Evolutionary conservation across 805 yeast species (phyloP), one percentile per base, ranked within the genome.

Genomic region (Barnettozyma wickerhamii): DNA sequence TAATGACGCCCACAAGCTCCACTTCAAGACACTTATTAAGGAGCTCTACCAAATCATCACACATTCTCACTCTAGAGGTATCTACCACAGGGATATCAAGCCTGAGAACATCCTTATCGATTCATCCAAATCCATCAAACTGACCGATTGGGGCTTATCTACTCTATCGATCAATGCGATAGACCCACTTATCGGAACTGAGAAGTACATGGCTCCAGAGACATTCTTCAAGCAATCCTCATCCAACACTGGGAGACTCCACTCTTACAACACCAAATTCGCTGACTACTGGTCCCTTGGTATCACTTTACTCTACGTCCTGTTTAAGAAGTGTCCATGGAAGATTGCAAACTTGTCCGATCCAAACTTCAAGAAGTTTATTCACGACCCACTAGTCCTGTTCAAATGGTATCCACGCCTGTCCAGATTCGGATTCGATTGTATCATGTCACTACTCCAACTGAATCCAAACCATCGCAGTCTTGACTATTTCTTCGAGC

Each of bases 201-300:
- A 87, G 60, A 75, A 91, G 48, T 89, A 88, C 62, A 83, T 90
- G 87, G 95, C 96, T 2, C 97, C 97, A 4, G 97, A 89, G 61
- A 72, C 89, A 37, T 80, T 82, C 47, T 80, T 83, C 54, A 55
- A 57, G 33, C 56, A 51, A 33, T 12, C 38, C 12, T 27, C 37
- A 4, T 30, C 19, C 14, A 20, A 20, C 9, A 6, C 32, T 15
- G 38, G 36, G 13, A 34, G 19, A 19, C 17, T 36, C 19, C 36
- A 40, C 7, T 38, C 52, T 21, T 89, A 89, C 58, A 82, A 84
- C 55, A 81, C 95, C 0, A 77, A 79, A 37, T 75, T 77, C 56
- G 83, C 88, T 30, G 96, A 89, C 63, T 72, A 84, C 44, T 89
- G 97, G 97, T 81, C 95, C 0, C 61, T 84, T 30, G 97, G 96